Percentiles rank a stretch among this genome's conserved stretches.
phyloP scores from a whole-genome alignment of 1,284 basidiomycete genomes.

The Ustilago loliicola region DNA sequence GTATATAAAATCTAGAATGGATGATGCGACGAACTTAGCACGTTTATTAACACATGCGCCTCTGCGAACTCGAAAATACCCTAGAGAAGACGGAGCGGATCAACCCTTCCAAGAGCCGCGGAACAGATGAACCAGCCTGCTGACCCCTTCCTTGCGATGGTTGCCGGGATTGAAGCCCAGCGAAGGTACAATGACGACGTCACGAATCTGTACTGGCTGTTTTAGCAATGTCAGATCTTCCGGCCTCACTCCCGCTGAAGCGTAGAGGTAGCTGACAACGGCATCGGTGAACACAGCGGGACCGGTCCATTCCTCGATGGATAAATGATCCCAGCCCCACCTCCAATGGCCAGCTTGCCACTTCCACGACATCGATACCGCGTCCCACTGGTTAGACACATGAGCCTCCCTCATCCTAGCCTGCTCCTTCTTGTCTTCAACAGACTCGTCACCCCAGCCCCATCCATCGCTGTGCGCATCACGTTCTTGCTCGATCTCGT shows the following conservation, averaged over 20 bases:
- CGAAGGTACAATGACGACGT: constrained; percentile 44
- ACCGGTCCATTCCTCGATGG: constrained; percentile 54
- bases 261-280: constrained; percentile 48
- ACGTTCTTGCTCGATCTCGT: constrained; percentile 37
- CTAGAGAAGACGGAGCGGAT: too few relatives aligned
- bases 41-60: background rate
- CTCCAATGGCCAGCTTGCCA: constrained; percentile 52
- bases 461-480: constrained; percentile 39
- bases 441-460: constrained; percentile 41
- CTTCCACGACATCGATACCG: constrained; percentile 37
- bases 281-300: constrained; percentile 52
- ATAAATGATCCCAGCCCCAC: constrained; percentile 41
- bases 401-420: constrained; percentile 19
- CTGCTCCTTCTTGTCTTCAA: constrained; percentile 26
- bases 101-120: constrained; percentile 49
- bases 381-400: constrained; percentile 37
- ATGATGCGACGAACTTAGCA: background rate
- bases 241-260: constrained; percentile 44
- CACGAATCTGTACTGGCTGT: constrained; percentile 48
- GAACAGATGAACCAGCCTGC: constrained; percentile 49
- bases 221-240: constrained; percentile 39
- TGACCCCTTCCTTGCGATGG: constrained; percentile 13
- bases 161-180: constrained; percentile 39
- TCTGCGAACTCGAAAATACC: too few relatives aligned
- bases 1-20: background rate